Base-by-base conservation (phyloP, 306 rosid species). In the Dryas alaskensis region DNA sequence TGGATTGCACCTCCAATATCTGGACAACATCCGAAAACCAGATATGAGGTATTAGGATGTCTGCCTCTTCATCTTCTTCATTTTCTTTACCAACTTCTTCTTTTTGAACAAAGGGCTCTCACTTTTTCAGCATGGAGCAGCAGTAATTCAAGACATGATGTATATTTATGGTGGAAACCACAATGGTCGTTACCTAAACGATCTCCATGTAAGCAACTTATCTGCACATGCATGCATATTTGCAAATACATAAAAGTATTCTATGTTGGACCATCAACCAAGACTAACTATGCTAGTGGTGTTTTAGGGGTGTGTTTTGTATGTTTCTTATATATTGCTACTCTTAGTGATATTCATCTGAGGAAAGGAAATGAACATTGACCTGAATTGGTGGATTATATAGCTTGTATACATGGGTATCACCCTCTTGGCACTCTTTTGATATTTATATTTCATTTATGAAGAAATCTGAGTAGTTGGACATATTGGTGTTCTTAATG, bases 91-190 rank as follows among this genome's bases (percentile, higher is more conserved):
- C 55, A 60, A 67, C 51, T 77, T 79, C 77, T 84, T 50, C 25
- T 67, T 52, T 79, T 73, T 87, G 50, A 84, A 63, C 67, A 22
- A 79, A 73, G 61, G 53, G 39, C 81, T 78, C 58, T 80, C 69
- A 11, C 48, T 42, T 84, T 67, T 85, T 77, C 86, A 93, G 98
- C 98, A 93, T 82, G 98, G 92, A 82, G 96, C 97, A 58, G 89
- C 96, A 72, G 86, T 82, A 49, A 75, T 89, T 73, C 98, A 85
- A 87, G 93, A 93, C 84, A 91, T 87, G 89, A 84, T 89, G 96
- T 93, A 91, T 79, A 87, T 93, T 80, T 81, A 86, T 86, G 98
- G 98, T 39, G 98, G 98, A 84, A 93, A 91, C 82, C 97, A 93
- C 86, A 93, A 93, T 79, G 98, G 98, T 45, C 98, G 98, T 75